Evolutionary conservation across 208 protist genomes (phyloP).

Genomic region (Strigomonas culicis): DNA sequence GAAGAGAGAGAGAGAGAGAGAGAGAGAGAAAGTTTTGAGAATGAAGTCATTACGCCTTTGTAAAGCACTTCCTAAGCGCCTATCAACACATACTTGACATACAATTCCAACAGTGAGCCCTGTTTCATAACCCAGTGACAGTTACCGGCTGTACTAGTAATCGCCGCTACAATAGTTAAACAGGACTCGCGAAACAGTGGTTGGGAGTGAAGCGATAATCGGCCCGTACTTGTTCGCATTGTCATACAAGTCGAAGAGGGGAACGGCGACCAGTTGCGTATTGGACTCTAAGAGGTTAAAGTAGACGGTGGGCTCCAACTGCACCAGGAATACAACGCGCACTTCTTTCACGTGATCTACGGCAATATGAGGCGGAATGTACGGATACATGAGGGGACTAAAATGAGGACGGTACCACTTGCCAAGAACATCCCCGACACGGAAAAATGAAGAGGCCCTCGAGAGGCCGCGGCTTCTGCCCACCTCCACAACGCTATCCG

Average conservation of each 20-base stretch:
- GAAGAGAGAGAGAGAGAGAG: conserved; percentile 2
- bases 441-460: conserved; percentile 10
- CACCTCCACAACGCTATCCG: conserved; percentile 10
- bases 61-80: too few relatives aligned
- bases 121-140: too few relatives aligned
- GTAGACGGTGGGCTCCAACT: conserved; percentile 62
- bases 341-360: conserved; percentile 74
- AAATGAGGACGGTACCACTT: conserved; percentile 87
- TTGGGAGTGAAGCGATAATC: conserved; percentile 76
- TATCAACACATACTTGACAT: too few relatives aligned
- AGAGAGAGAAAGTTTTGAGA: neutral
- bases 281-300: conserved; percentile 65
- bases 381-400: conserved; percentile 90
- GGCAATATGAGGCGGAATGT: conserved; percentile 87
- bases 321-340: conserved; percentile 81
- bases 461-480: neutral
- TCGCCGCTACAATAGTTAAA: conserved; percentile 81
- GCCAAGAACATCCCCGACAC: conserved; percentile 70
- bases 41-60: neutral
- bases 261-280: conserved; percentile 80
- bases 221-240: conserved; percentile 84
- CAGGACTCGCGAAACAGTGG: conserved; percentile 69
- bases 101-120: too few relatives aligned
- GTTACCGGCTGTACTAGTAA: too few relatives aligned
- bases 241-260: conserved; percentile 91